Evolutionary conservation across 208 protist species (phyloP).

Genomic region (Trypanosoma grayi): DNA sequence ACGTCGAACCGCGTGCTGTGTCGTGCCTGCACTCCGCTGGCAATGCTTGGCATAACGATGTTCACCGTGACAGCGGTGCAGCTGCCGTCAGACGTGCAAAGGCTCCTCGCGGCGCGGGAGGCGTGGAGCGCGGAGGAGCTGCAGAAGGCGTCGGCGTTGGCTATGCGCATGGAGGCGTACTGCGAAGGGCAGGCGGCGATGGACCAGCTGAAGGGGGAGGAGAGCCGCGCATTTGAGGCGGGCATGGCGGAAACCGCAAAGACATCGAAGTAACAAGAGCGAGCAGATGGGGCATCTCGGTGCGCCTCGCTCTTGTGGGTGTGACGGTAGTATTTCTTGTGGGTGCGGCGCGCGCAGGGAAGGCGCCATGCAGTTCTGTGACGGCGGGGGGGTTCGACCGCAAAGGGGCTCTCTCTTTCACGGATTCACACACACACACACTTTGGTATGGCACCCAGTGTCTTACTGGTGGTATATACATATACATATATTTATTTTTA

Average conservation of each 20-base stretch:
- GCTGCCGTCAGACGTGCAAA: constrained; percentile 49
- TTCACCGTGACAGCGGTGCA: constrained; percentile 38
- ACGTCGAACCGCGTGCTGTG: constrained; percentile 37
- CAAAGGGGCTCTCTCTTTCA: too few relatives aligned
- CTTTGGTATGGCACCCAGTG: too few relatives aligned
- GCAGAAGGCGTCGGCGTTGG: constrained; percentile 41
- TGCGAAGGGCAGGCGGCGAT: constrained; percentile 34
- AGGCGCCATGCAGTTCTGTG: too few relatives aligned
- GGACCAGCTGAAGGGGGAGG: constrained; percentile 26
- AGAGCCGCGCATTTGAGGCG: constrained; percentile 14
- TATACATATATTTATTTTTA: constrained; percentile 6
- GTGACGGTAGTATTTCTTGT: too few relatives aligned
- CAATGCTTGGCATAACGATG: constrained; percentile 53
- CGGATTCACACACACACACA: too few relatives aligned
- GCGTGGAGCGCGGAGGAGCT: constrained; percentile 29
- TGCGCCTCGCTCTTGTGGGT: too few relatives aligned
- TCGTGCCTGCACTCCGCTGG: constrained; percentile 60
- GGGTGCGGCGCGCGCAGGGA: too few relatives aligned
- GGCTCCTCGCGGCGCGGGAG: constrained; percentile 28
- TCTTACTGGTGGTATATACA: constrained; percentile 4
- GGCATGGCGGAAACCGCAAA: constrained; percentile 1
- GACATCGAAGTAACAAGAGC: background rate
- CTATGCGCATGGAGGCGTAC: constrained; percentile 30
- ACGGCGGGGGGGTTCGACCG: too few relatives aligned
- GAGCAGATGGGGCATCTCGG: too few relatives aligned